Evolutionary conservation across 75 land plant species (phyloP).

Genomic region (Cryptomeria japonica): DNA sequence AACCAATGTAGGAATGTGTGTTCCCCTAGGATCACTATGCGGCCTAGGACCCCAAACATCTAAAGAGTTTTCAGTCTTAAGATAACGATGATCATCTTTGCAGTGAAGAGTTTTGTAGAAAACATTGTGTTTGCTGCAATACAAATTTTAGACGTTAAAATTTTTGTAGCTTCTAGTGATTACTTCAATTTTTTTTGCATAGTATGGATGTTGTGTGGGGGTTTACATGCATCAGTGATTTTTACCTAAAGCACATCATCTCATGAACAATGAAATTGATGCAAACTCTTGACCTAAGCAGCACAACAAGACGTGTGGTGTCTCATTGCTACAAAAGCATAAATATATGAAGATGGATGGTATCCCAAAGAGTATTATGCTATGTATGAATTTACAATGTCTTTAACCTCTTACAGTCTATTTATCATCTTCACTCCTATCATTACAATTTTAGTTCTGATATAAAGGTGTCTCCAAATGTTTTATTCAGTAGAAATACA

Average conservation of each 20-base stretch:
- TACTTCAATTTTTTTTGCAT: too few species aligned
- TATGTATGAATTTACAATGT: not conserved
- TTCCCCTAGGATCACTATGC: not conserved
- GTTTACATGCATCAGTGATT: not conserved
- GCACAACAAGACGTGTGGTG: not conserved
- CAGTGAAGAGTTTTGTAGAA: not conserved
- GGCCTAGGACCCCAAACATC: not conserved
- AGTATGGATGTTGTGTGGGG: not conserved
- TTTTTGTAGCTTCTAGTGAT: not conserved
- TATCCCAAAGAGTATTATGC: not conserved
- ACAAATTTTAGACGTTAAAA: not conserved
- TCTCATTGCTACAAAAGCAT: not conserved
- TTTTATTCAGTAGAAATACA: not conserved
- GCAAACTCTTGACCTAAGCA: not conserved
- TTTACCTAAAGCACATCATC: not conserved
- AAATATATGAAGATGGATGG: not conserved
- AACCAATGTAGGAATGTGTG: not conserved
- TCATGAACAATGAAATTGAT: not conserved
- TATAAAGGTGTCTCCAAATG: not conserved
- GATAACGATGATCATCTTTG: not conserved
- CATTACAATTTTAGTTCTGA: not conserved
- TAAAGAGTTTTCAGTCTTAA: not conserved
- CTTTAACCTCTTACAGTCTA: not conserved
- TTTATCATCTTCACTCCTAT: not conserved
- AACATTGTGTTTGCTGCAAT: not conserved